These are phyloP conservation scores for Singerocomus inundabilis DNA, from an alignment of 1,284 basidiomycete genomes.

Conservation along the genomic window DNA sequence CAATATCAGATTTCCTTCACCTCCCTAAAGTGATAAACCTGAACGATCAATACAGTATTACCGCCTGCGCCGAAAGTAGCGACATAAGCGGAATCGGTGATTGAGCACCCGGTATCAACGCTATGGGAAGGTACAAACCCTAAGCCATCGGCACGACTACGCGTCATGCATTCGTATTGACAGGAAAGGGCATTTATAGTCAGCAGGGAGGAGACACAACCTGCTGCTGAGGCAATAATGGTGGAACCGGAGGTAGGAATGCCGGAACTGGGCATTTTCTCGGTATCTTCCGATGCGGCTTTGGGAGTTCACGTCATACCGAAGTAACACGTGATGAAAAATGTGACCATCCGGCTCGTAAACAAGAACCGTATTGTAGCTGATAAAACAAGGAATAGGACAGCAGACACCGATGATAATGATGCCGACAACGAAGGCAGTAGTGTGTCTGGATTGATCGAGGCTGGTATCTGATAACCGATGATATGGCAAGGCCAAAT, in stretches of 20 bases:
- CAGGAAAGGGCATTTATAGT: constrained; percentile 57
- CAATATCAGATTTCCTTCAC: constrained; percentile 58
- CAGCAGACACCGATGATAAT: constrained; percentile 44
- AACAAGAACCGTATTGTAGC: constrained; percentile 52
- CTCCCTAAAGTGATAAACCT: constrained; percentile 47
- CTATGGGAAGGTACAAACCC: constrained; percentile 55
- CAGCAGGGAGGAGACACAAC: constrained; percentile 54
- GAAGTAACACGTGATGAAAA: constrained; percentile 57
- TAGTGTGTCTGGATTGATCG: constrained; percentile 40
- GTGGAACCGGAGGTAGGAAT: constrained; percentile 59
- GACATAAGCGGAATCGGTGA: constrained; percentile 50
- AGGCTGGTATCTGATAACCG: constrained; percentile 48
- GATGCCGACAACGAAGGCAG: constrained; percentile 45
- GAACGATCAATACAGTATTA: constrained; percentile 43
- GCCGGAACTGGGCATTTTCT: constrained; percentile 42
- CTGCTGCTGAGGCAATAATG: constrained; percentile 52
- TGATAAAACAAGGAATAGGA: constrained; percentile 49
- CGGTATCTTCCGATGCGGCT: constrained; percentile 45
- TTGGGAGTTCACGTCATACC: constrained; percentile 48
- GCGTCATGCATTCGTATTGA: constrained; percentile 41
- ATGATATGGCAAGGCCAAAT: constrained; percentile 50
- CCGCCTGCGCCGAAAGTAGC: constrained; percentile 47
- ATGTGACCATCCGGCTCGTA: constrained; percentile 63
- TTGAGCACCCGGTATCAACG: too few relatives aligned
- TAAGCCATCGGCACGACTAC: constrained; percentile 57